Evolutionary conservation across 23 red algal genomes (phyloP).

Genomic region (Gracilaria vermiculophylla): DNA sequence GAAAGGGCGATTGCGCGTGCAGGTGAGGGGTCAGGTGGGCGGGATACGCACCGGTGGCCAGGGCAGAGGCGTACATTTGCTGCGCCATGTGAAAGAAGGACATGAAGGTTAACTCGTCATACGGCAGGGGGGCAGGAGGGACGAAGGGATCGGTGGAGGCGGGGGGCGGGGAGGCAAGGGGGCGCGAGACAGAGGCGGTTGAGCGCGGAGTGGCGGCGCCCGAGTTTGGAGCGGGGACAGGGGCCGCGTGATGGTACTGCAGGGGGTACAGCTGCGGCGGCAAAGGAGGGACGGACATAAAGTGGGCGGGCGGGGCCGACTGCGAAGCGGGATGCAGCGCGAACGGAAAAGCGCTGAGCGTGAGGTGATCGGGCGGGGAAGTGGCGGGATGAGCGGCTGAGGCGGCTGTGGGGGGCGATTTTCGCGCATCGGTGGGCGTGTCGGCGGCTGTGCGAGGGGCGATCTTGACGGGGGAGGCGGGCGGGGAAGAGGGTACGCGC

Average conservation of each 20-base stretch:
- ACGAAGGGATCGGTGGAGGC: background rate
- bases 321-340: conserved; percentile 1
- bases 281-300: background rate
- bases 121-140: background rate
- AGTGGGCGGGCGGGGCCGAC: background rate
- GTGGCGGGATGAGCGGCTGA: background rate
- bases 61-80: conserved; percentile 9
- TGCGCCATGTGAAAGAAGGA: conserved; percentile 29
- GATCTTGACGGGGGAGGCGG: background rate
- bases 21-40: background rate
- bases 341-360: background rate
- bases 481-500: background rate
- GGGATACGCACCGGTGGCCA: background rate
- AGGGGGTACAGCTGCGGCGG: conserved; percentile 17
- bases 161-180: background rate
- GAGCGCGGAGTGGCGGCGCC: background rate
- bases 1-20: background rate
- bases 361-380: background rate
- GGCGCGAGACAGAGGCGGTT: background rate
- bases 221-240: background rate
- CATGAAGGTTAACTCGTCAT: conserved; percentile 28
- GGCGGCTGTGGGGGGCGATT: background rate
- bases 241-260: conserved; percentile 3
- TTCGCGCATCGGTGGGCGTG: background rate
- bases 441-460: background rate